phyloP scores from a whole-genome alignment of 305 asterid genomes.

The Andrographis paniculata region DNA sequence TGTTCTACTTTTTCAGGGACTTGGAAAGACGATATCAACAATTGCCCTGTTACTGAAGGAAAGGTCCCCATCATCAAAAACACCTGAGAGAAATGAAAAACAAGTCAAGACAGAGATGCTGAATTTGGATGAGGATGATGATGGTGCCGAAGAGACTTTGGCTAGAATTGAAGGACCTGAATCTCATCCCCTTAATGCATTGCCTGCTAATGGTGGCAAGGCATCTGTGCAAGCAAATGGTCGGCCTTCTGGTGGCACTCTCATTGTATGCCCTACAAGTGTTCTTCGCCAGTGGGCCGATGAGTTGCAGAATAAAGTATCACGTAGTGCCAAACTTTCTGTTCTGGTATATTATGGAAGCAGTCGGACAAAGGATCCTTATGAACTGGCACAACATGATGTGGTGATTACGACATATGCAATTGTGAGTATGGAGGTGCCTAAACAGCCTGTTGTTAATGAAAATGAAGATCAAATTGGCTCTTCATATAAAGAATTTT shows the following conservation, averaged over 20 bases:
- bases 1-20: constrained; percentile 60
- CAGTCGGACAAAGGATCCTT: constrained; percentile 82
- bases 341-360: constrained; percentile 85
- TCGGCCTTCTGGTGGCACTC: constrained; percentile 94
- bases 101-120: constrained; percentile 59
- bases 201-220: constrained; percentile 17
- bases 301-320: constrained; percentile 82
- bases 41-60: constrained; percentile 92
- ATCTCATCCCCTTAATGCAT: constrained; percentile 31
- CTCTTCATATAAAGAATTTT: constrained; percentile 32
- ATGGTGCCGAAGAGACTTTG: constrained; percentile 30
- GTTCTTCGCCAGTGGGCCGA: constrained; percentile 99
- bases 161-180: constrained; percentile 23
- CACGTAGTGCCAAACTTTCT: constrained; percentile 74
- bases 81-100: constrained; percentile 28
- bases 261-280: constrained; percentile 96
- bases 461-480: constrained; percentile 61
- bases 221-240: constrained; percentile 43
- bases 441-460: constrained; percentile 83
- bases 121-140: constrained; percentile 88
- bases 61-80: constrained; percentile 61
- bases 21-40: constrained; percentile 94
- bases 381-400: constrained; percentile 82
- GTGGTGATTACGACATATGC: constrained; percentile 96
- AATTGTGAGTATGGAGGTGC: constrained; percentile 98